Percentiles rank a stretch among this genome's conserved stretches.
Evolutionary conservation across 2,329 filamentous ascomycete species (phyloP).

Genomic region (Talaromyces sp.): DNA sequence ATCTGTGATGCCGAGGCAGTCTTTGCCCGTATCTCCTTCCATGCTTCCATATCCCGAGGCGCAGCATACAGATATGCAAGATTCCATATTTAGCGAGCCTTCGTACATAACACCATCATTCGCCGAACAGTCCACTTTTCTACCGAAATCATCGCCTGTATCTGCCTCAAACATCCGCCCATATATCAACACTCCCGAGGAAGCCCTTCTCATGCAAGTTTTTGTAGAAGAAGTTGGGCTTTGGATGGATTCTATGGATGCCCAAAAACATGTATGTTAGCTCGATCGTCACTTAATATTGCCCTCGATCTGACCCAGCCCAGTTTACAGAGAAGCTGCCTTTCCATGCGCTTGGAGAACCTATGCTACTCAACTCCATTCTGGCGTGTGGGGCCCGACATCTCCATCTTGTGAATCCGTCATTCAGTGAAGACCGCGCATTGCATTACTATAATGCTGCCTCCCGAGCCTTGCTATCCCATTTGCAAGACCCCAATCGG

Average conservation of each 20-base stretch:
- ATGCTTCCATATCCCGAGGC: slow-evolving; percentile 46
- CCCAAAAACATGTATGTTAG: slow-evolving; percentile 63
- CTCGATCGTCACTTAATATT: neutral
- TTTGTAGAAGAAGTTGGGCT: slow-evolving; percentile 86
- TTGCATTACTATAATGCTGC: slow-evolving; percentile 81
- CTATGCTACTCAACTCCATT: slow-evolving; percentile 85
- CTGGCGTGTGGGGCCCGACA: slow-evolving; percentile 85
- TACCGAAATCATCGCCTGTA: slow-evolving; percentile 36
- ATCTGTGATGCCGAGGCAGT: slow-evolving; percentile 40
- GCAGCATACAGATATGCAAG: slow-evolving; percentile 29
- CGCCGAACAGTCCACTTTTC: slow-evolving; percentile 24
- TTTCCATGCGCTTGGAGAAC: slow-evolving; percentile 73
- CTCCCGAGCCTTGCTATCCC: slow-evolving; percentile 70
- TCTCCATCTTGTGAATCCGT: slow-evolving; percentile 64
- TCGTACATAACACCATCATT: slow-evolving; percentile 20
- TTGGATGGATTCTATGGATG: slow-evolving; percentile 93
- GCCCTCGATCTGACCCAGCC: slow-evolving; percentile 10
- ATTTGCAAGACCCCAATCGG: slow-evolving; percentile 76
- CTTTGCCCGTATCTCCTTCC: slow-evolving; percentile 44
- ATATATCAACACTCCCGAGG: slow-evolving; percentile 68
- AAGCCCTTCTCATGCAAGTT: slow-evolving; percentile 84
- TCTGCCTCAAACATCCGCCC: slow-evolving; percentile 49
- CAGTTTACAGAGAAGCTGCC: slow-evolving; percentile 78
- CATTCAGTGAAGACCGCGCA: slow-evolving; percentile 72
- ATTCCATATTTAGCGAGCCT: slow-evolving; percentile 23